Percentiles rank a stretch among this genome's conserved stretches.
Evolutionary conservation across 176 grass and related monocot species (phyloP).

Genomic region (Guadua angustifolia): DNA sequence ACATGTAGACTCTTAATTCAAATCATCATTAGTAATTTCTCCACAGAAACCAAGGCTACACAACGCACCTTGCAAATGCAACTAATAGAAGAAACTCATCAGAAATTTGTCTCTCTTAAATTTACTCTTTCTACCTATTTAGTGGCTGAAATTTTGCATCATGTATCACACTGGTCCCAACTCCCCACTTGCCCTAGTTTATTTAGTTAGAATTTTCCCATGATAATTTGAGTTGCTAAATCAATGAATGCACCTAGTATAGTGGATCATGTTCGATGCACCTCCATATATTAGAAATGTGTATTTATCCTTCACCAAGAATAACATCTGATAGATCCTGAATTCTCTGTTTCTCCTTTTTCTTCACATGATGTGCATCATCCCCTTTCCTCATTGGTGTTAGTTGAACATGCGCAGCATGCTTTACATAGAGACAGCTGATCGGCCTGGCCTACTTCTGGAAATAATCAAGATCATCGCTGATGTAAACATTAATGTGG

Average conservation of each 20-base stretch:
- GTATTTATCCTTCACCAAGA: neutral
- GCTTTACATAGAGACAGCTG: conserved; percentile 96
- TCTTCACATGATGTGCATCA: conserved; percentile 4
- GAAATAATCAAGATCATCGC: conserved; percentile 81
- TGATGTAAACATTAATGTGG: conserved; percentile 83
- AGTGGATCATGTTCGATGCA: conserved; percentile 21
- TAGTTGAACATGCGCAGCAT: conserved; percentile 54
- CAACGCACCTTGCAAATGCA: neutral
- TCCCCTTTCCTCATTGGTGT: conserved; percentile 35
- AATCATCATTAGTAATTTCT: conserved; percentile 5
- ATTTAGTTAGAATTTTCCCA: neutral
- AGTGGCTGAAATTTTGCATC: neutral
- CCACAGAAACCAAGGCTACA: neutral
- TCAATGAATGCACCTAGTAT: conserved; percentile 5
- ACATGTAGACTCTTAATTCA: neutral
- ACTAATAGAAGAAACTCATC: neutral
- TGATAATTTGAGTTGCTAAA: neutral
- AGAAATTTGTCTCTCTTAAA: neutral
- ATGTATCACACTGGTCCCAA: neutral
- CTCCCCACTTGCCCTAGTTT: neutral
- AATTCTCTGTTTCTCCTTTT: neutral
- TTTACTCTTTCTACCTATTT: neutral
- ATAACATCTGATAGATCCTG: conserved; percentile 6
- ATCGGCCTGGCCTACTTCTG: conserved; percentile 84
- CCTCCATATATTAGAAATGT: conserved; percentile 11